Base-by-base conservation (phyloP, 2,329 filamentous ascomycete genomes). In the Alternaria viburni region DNA sequence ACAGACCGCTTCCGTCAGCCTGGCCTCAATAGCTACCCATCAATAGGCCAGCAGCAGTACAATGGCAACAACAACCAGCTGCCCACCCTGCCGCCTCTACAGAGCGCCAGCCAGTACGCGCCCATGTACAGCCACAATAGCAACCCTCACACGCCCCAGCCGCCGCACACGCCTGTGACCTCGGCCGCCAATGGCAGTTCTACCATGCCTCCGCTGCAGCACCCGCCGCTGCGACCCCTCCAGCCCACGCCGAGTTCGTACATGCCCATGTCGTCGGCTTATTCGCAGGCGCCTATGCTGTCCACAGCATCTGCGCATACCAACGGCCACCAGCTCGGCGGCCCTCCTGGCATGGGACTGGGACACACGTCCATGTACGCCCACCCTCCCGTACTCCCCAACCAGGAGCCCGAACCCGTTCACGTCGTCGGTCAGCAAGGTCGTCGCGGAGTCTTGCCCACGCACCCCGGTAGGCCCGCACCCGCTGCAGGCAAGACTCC, bases 381-480 rank as follows among this genome's bases (percentile, higher is more conserved):
- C 50, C 77, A 77, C 60, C 70, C 75, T 56, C 77, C 77, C 21
- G 74, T 81, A 44, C 74, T 80, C 28, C 68, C 78, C 32, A 79
- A 80, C 71, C 77, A 79, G 67, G 83, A 84, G 70, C 78, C 80
- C 12, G 88, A 90, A 73, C 92, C 92, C 15, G 96, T 93, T 30
- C 95, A 97, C 77, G 95, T 97, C 52, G 95, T 98, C 58, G 95
- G 95, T 57, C 97, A 94, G 25, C 95, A 98, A 83, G 95, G 95
- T 62, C 90, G 95, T 68, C 89, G 95, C 70, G 95, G 95, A 52
- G 96, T 97, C 43, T 83, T 98, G 66, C 95, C 95, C 15, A 97
- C 93, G 73, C 93, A 94, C 65, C 93, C 93, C 28, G 94, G 94
- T 46, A 87, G 93, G 63, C 92, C 93, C 59, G 89, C 92, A 57